Base-by-base conservation (phyloP, 148 eudicot genomes). In the Diospyros kaki region DNA sequence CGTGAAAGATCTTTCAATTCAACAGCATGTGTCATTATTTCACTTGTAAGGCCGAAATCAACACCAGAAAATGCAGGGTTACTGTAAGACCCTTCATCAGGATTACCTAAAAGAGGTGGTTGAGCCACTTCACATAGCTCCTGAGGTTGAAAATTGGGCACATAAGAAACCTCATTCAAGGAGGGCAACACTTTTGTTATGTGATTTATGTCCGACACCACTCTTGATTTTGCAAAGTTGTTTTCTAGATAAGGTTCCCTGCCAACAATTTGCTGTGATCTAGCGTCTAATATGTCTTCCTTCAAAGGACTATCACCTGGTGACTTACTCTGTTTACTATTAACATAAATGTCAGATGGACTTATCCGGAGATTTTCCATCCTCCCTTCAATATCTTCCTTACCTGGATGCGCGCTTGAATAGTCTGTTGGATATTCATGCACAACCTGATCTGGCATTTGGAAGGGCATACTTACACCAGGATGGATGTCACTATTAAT, bases 361-460 rank as follows among this genome's bases (percentile, higher is more conserved):
- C 74, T 74, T 59, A 86, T 51, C 52, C 14, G 79, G 73, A 85
- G 77, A 83, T 84, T 81, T 77, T 87, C 91, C 83, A 81, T 81
- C 80, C 78, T 79, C 64, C 81, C 80, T 59, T 86, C 92, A 58
- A 86, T 80, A 62, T 83, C 89, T 68, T 86, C 89, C 63, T 52
- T 78, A 42, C 69, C 76, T 40, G 81, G 59, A 70, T 82, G 58
- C 18, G 79, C 81, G 74, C 67, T 79, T 50, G 75, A 55, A 69
- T 85, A 82, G 4, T 84, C 87, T 55, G 58, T 84, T 46, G 87
- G 82, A 45, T 83, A 78, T 81, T 82, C 91, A 69, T 74, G 76
- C 55, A 44, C 54, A 66, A 66, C 51, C 50, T 80, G 74, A 55
- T 87, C 89, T 18, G 85, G 68, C 54, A 75, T 71, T 72, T 79